A percentile compares a stretch with the other conserved stretches of the same genome.
Evolutionary conservation across 768 basidiomycete genomes (phyloP).

Genomic region (Erythrobasidium yunnanense): DNA sequence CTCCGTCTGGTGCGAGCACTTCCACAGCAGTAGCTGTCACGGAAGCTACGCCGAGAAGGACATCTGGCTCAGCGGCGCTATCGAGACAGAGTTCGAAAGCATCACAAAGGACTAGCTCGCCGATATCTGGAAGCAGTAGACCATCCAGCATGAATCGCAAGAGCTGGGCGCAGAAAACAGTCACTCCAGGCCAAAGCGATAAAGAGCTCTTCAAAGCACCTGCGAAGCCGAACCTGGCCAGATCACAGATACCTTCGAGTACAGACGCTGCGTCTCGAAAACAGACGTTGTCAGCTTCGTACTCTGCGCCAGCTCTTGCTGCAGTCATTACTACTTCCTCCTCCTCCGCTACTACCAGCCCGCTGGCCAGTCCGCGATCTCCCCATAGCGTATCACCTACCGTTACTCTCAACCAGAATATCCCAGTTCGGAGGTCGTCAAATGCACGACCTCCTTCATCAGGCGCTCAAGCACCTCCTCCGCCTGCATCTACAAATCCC

Average conservation of each 20-base stretch:
- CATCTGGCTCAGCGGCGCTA: background rate
- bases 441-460: too few relatives aligned
- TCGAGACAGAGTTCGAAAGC: constrained; percentile 10
- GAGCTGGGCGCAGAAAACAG: background rate
- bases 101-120: constrained; percentile 1
- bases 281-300: too few relatives aligned
- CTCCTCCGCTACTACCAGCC: background rate
- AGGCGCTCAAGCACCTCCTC: too few relatives aligned
- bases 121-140: constrained; percentile 3
- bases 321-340: background rate
- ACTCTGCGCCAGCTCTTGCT: too few relatives aligned
- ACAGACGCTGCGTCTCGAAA: too few relatives aligned
- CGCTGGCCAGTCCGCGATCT: background rate
- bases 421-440: too few relatives aligned
- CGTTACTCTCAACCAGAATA: background rate
- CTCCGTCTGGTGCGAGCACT: too few relatives aligned
- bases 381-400: background rate
- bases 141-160: constrained; percentile 5
- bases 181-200: too few relatives aligned
- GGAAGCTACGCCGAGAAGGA: background rate
- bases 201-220: too few relatives aligned
- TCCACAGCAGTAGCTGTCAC: too few relatives aligned
- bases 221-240: too few relatives aligned
- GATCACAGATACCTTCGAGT: too few relatives aligned
- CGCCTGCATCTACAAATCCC: background rate